A percentile compares a stretch with the other conserved stretches of the same genome.
Conservation (phyloP, 768 basidiomycete species). For the Termitomyces sp. region DNA sequence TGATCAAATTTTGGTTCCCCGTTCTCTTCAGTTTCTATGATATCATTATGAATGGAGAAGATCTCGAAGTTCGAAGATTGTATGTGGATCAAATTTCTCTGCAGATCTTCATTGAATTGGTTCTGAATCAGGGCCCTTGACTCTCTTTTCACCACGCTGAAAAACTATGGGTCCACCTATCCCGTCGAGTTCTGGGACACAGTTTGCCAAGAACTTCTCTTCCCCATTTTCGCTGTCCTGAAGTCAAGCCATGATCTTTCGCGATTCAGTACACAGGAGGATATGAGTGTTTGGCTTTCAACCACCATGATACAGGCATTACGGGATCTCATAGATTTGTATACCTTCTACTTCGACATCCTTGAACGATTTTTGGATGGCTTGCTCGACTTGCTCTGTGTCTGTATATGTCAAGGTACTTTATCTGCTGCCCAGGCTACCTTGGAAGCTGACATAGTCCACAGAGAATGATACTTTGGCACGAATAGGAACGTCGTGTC, state of each 20-base stretch:
- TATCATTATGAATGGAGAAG: conserved; percentile 99
- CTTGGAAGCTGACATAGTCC: conserved; percentile 3
- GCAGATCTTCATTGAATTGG: conserved; percentile 7
- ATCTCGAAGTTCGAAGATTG: conserved; percentile 95
- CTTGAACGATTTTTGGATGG: conserved; percentile 90
- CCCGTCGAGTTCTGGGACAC: conserved; percentile 96
- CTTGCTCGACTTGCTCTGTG: conserved; percentile 87
- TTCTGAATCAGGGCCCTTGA: conserved; percentile 74
- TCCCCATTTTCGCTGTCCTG: conserved; percentile 97
- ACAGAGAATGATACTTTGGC: conserved; percentile 97
- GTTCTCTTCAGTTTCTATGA: conserved; percentile 98
- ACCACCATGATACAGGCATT: conserved; percentile 99
- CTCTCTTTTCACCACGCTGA: conserved; percentile 91
- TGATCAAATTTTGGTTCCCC: conserved; percentile 98
- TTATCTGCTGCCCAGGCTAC: neutral
- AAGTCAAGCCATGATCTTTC: conserved; percentile 91
- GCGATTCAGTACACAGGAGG: conserved; percentile 93
- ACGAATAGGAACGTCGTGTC: conserved; percentile 94
- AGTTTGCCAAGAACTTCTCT: conserved; percentile 93
- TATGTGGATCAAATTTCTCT: conserved; percentile 39
- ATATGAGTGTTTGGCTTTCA: conserved; percentile 99
- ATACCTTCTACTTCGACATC: conserved; percentile 92
- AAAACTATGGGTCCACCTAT: conserved; percentile 82
- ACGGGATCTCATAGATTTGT: conserved; percentile 91
- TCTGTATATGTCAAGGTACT: conserved; percentile 97